Percentiles rank a stretch among this genome's conserved stretches.
Conservation (phyloP, 1,284 basidiomycete genomes). For the Moesziomyces antarcticus region DNA sequence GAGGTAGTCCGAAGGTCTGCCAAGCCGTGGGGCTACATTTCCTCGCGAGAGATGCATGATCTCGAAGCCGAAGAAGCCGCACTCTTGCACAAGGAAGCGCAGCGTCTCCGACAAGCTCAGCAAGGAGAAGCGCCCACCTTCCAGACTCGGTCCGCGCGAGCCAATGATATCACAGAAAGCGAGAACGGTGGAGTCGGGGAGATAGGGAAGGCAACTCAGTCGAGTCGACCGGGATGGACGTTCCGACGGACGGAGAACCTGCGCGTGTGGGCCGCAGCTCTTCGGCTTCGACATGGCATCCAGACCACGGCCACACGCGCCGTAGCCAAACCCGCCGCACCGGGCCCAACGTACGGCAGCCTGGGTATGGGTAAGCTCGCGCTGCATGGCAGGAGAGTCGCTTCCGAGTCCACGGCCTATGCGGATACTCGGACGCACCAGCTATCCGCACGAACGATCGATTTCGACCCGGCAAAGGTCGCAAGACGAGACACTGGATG, state of each 20-base stretch:
- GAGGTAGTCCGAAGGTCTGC: constrained; percentile 79
- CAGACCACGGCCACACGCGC: constrained; percentile 27
- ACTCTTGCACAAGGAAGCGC: constrained; percentile 56
- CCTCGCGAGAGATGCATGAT: constrained; percentile 77
- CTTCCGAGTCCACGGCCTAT: constrained; percentile 20
- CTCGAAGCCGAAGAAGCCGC: constrained; percentile 67
- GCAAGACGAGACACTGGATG: constrained; percentile 80
- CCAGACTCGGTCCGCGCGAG: constrained; percentile 18
- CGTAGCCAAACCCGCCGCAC: background rate
- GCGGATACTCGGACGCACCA: background rate
- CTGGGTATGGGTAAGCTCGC: constrained; percentile 40
- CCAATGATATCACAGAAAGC: constrained; percentile 6
- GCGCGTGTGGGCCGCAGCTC: constrained; percentile 45
- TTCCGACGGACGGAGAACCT: constrained; percentile 56
- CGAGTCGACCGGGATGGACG: constrained; percentile 44
- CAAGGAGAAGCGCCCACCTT: constrained; percentile 66
- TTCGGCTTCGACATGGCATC: constrained; percentile 47
- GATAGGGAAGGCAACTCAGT: background rate
- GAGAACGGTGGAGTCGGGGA: background rate
- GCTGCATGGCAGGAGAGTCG: constrained; percentile 30
- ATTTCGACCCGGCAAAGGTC: constrained; percentile 78
- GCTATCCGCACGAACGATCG: constrained; percentile 12
- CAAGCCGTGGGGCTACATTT: constrained; percentile 88
- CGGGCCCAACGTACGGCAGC: constrained; percentile 18
- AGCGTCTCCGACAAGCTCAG: constrained; percentile 65